These are phyloP conservation scores for Coniferiporia sulphurascens DNA, from an alignment of 1,284 basidiomycete species.

Conservation along the genomic window DNA sequence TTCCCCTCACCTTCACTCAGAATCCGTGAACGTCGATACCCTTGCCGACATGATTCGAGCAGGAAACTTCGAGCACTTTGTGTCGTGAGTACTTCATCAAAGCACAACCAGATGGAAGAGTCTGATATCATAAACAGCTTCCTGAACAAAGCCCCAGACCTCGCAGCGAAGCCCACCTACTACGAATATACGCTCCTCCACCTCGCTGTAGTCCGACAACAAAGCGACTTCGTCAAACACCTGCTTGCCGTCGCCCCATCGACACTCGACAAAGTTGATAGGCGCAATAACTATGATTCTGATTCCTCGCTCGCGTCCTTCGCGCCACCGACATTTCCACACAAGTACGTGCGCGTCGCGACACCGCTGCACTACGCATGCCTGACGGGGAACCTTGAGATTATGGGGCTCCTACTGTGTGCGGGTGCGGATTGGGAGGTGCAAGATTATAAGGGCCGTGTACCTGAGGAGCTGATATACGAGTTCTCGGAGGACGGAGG, in stretches of 20 bases:
- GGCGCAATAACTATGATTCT: not conserved
- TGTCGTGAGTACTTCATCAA: not conserved
- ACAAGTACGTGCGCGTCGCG: constrained; percentile 1
- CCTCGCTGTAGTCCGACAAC: constrained; percentile 7
- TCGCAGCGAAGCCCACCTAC: not conserved
- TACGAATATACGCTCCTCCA: constrained; percentile 6
- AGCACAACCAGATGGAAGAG: not conserved
- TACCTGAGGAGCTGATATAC: constrained; percentile 8
- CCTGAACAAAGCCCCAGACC: not conserved
- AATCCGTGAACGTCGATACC: not conserved
- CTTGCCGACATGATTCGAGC: not conserved
- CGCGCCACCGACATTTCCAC: constrained; percentile 1
- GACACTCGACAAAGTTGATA: not conserved
- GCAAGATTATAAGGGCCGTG: not conserved
- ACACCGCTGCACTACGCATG: constrained; percentile 14
- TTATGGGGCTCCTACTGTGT: constrained; percentile 1
- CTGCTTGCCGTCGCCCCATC: not conserved
- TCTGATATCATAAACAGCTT: not conserved
- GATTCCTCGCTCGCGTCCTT: not conserved
- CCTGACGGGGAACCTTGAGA: constrained; percentile 2
- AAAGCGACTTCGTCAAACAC: not conserved
- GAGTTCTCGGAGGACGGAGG: not conserved
- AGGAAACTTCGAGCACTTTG: not conserved
- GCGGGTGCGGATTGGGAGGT: constrained; percentile 14
- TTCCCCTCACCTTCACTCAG: not conserved